phyloP scores from a whole-genome alignment of 768 basidiomycete species.

The Kwoniella bestiolae region DNA sequence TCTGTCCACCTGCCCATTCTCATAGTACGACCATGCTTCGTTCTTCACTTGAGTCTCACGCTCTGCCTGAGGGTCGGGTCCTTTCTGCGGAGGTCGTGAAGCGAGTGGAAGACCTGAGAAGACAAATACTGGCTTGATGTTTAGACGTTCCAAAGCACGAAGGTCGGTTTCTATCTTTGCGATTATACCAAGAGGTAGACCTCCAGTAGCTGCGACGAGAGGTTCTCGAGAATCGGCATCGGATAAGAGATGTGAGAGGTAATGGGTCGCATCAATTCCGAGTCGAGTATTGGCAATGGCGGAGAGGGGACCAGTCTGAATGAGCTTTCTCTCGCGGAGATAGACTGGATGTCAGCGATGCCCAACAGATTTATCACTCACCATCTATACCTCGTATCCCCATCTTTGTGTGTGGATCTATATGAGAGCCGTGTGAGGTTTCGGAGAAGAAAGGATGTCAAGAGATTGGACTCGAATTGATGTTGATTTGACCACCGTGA shows the following conservation, averaged over 20 bases:
- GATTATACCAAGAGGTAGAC: slow-evolving; percentile 84
- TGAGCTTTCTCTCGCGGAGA: slow-evolving; percentile 83
- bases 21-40: slow-evolving; percentile 92
- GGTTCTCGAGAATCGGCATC: slow-evolving; percentile 79
- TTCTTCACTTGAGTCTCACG: slow-evolving; percentile 45
- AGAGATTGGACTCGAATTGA: neutral
- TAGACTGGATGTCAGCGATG: slow-evolving; percentile 64
- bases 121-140: slow-evolving; percentile 98
- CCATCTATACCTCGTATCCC: slow-evolving; percentile 48
- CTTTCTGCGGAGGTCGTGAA: slow-evolving; percentile 71
- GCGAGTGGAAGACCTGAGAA: slow-evolving; percentile 86
- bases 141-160: slow-evolving; percentile 82
- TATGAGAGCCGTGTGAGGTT: neutral
- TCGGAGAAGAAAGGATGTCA: slow-evolving; percentile 4
- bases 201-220: slow-evolving; percentile 90
- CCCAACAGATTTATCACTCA: slow-evolving; percentile 17
- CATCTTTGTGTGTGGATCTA: slow-evolving; percentile 26
- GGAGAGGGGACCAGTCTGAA: slow-evolving; percentile 77
- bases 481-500: slow-evolving; percentile 10
- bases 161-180: slow-evolving; percentile 81
- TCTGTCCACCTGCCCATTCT: slow-evolving; percentile 85
- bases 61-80: slow-evolving; percentile 57
- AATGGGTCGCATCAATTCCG: slow-evolving; percentile 93
- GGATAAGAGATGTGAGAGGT: slow-evolving; percentile 73
- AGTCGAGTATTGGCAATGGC: slow-evolving; percentile 87